Evolutionary conservation across 177 flowering plant genomes (phyloP).

Genomic region (Vitis hybrid): DNA sequence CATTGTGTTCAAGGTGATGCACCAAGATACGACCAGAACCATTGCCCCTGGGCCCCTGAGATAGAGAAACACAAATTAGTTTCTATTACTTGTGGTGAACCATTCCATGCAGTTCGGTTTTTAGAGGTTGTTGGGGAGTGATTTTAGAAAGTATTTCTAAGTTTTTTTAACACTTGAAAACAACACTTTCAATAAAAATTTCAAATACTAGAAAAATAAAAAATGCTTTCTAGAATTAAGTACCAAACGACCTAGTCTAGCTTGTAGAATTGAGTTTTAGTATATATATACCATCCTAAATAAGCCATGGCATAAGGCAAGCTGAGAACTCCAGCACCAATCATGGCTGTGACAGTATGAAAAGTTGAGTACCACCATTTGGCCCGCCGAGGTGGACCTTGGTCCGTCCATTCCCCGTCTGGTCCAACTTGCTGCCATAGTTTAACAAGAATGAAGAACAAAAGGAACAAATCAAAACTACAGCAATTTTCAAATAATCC

Average conservation of each 20-base stretch:
- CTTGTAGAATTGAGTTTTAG: too few relatives aligned
- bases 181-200: too few relatives aligned
- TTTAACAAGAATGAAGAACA: background rate
- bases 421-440: conserved; percentile 42
- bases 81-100: too few relatives aligned
- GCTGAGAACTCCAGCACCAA: conserved; percentile 94
- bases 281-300: conserved; percentile 69
- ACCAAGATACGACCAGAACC: conserved; percentile 68
- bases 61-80: background rate
- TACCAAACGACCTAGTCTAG: too few relatives aligned
- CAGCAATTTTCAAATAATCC: background rate
- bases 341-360: conserved; percentile 91
- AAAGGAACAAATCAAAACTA: background rate
- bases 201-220: too few relatives aligned
- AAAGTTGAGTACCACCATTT: conserved; percentile 96
- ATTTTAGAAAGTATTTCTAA: too few relatives aligned
- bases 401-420: conserved; percentile 38
- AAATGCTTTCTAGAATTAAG: too few relatives aligned
- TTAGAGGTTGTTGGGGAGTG: too few relatives aligned
- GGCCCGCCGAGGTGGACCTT: conserved; percentile 53
- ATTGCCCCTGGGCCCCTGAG: conserved; percentile 84
- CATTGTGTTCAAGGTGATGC: conserved; percentile 79
- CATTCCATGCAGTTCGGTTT: too few relatives aligned
- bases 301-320: conserved; percentile 92
- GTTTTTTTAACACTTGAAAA: too few relatives aligned